Evolutionary conservation across 179 eudicot genomes (phyloP), one percentile per base, ranked within the genome.

Genomic region (Beta macrorhiza): DNA sequence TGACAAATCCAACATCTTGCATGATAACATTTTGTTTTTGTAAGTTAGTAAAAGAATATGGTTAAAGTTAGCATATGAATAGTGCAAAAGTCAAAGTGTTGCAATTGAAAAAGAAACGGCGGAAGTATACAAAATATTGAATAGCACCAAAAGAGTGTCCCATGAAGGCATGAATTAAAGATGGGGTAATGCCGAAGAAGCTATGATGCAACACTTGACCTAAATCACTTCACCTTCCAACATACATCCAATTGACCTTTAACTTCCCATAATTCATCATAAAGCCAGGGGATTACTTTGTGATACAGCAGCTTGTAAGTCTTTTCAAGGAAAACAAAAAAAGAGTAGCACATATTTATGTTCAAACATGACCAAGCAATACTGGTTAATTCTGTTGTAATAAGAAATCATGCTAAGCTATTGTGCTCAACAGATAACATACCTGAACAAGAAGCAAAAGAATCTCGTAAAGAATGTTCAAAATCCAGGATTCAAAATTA

Each of bases 401-500:
- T 17, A 45, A 29, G 47, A 4, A 67, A 17, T 19, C 56, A 45
- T 17, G 74, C 14, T 19, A 53, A 22, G 52, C 15, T 22, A 58
- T 45, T 47, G 17, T 17, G n/a, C 74, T 72, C 79, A 73, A 76
- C 55, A 45, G 57, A n/a, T 78, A 19, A n/a, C 59, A 5, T 91
- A 95, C 99, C 99, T 93, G 99, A 81, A 95, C 97, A 79, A 95
- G 97, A 84, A 89, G 93, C 82, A 95, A 92, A 81, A 93, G 97
- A 83, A 92, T 85, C 88, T 93, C 94, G 82, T 85, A 89, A 32
- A 95, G 89, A 80, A 95, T 95, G 88, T 87, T 90, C 77, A 93
- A 83, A 74, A 95, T 93, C 99, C 98, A 93, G 74, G 90, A 83
- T 88, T 95, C 99, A 81, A 93, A 92, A 72, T 83, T 90, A 78